phyloP scores from a whole-genome alignment of 208 protist species.

The Trypanosoma melophagium region DNA sequence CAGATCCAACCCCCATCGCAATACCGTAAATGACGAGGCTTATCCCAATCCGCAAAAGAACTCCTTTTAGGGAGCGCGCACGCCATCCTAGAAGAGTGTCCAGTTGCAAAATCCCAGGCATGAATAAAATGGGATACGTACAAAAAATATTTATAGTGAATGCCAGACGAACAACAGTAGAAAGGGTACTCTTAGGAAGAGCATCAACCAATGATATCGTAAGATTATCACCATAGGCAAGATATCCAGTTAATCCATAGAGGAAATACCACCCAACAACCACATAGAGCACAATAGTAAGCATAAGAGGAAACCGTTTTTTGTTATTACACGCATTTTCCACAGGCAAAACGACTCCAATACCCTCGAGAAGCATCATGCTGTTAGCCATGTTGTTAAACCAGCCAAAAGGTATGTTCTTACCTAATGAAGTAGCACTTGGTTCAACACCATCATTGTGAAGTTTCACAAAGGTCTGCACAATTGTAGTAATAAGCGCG shows the following conservation, averaged over 20 bases:
- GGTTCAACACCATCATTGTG: conserved; percentile 8
- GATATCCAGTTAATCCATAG: conserved; percentile 35
- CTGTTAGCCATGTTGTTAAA: conserved; percentile 38
- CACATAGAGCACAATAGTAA: conserved; percentile 24
- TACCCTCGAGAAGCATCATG: conserved; percentile 36
- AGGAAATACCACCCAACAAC: conserved; percentile 27
- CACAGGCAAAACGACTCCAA: conserved; percentile 35
- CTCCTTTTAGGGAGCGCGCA: conserved; percentile 45
- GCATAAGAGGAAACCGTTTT: conserved; percentile 17
- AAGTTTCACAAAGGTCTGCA: conserved; percentile 18
- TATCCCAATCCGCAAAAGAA: conserved; percentile 53
- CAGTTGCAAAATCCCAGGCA: conserved; percentile 33
- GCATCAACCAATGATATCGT: conserved; percentile 26
- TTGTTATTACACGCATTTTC: conserved; percentile 32
- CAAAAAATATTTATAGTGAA: conserved; percentile 32
- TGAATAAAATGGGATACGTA: conserved; percentile 40
- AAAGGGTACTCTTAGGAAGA: conserved; percentile 11
- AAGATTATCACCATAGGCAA: conserved; percentile 29
- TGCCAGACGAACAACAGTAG: conserved; percentile 25
- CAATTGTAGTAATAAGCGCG: conserved; percentile 18
- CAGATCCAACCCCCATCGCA: conserved; percentile 53
- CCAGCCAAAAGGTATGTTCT: conserved; percentile 19
- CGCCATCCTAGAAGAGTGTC: conserved; percentile 17
- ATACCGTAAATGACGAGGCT: conserved; percentile 64
- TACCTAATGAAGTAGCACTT: conserved; percentile 8